Percentiles rank a stretch among this genome's conserved stretches.
Conservation (phyloP, 306 rosid genomes). For the Inga leiocalycina region DNA sequence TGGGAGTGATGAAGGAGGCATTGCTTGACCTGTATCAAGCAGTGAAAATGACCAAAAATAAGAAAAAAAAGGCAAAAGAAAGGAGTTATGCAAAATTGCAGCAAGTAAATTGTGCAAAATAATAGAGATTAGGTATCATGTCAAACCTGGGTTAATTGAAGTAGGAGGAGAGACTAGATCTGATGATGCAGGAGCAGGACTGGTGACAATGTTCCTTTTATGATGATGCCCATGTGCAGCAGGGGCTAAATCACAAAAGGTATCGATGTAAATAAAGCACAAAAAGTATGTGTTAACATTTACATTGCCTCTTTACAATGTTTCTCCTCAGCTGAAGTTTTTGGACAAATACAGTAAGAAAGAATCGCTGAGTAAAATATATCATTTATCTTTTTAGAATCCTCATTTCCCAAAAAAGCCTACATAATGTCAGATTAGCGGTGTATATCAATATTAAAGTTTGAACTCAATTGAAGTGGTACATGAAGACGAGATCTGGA, state of each 20-base stretch:
- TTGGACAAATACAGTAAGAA: constrained; percentile 10
- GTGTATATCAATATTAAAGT: not conserved
- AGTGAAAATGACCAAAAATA: constrained; percentile 17
- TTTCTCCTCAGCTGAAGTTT: constrained; percentile 12
- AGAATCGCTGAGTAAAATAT: constrained; percentile 1
- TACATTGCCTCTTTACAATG: not conserved
- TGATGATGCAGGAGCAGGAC: constrained; percentile 69
- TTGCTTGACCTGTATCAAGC: constrained; percentile 50
- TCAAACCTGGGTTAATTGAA: constrained; percentile 56
- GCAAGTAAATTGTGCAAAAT: not conserved
- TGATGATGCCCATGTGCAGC: constrained; percentile 53
- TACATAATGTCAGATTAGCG: constrained; percentile 7
- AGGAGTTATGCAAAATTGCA: constrained; percentile 15
- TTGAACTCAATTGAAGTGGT: not conserved
- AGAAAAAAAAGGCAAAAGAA: not conserved
- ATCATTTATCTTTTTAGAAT: constrained; percentile 1
- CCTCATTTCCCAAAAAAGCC: constrained; percentile 12
- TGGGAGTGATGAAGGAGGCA: constrained; percentile 53
- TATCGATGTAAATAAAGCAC: constrained; percentile 12
- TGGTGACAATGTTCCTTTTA: constrained; percentile 48
- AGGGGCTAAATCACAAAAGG: constrained; percentile 56
- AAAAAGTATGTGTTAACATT: not conserved
- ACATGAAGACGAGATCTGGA: no score
- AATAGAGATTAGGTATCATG: constrained; percentile 23
- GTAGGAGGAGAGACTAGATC: constrained; percentile 51